Base-by-base conservation (phyloP, 345 rosid genomes). In the Populus pruinosa region DNA sequence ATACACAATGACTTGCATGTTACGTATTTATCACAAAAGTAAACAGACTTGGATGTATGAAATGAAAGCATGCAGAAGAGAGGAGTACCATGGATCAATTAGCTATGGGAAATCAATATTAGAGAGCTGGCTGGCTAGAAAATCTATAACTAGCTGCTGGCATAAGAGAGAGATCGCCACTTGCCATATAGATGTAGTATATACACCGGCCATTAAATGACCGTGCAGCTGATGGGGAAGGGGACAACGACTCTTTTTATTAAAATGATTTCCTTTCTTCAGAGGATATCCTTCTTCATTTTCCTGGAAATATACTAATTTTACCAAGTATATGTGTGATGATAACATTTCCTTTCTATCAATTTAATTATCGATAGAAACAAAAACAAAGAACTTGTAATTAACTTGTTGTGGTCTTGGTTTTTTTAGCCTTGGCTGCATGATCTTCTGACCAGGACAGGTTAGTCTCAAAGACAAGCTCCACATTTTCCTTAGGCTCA, bases 401-500 rank as follows among this genome's bases (percentile, higher is more conserved):
- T 49, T 14, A 33, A 55, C 69, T 20, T 5, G 21, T 8, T 0
- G 3, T 12, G 17, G 27, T 36, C 61, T 53, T 14, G n/a, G 67
- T 6, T 53, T 31, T 6, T 43, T 31, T 64, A 29, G 70, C 77
- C 16, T 53, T 63, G 39, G 18, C 12, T 2, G 76, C 72, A 27
- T 69, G 81, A 25, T 76, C 76, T 10, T 14, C 61, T 6, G 76
- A 13, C 86, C 86, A 84, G 1, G 77, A 23, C 7, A 84, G 41
- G 6, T 75, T 29, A 23, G 65, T 35, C n/a, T 62, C 75, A 72
- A 78, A 75, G 2, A 78, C 82, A 72, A 78, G 78, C 70, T 84
- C 82, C 16, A 81, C 82, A 1, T 78, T 29, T 6, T 84, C 82
- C 50, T 69, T 23, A 0, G 77, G 47, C 25, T 84, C 86, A 2